A percentile compares a stretch with the other conserved stretches of the same genome.
Evolutionary conservation across 805 yeast species (phyloP).

Genomic region (Wickerhamiella kurtzmanii): DNA sequence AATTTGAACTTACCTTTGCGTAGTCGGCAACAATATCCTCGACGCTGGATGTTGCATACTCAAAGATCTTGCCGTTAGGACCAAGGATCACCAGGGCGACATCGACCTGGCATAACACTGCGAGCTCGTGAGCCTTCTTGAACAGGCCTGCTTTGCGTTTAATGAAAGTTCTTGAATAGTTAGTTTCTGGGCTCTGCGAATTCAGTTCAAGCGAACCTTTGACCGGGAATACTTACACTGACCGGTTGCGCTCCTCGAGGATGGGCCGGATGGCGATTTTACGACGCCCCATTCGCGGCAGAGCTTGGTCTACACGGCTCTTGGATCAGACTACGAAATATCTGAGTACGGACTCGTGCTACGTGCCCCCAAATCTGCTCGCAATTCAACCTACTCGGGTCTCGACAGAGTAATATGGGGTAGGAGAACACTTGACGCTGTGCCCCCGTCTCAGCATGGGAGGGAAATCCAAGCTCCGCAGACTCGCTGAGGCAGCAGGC

Average conservation of each 20-base stretch:
- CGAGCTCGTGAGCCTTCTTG: constrained; percentile 65
- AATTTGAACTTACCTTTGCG: constrained; percentile 4
- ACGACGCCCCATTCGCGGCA: constrained; percentile 76
- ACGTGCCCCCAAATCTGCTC: not conserved
- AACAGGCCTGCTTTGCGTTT: constrained; percentile 91
- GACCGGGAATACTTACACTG: constrained; percentile 23
- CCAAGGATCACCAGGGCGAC: constrained; percentile 82
- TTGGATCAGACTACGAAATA: not conserved
- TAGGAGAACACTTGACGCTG: no score
- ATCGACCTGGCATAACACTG: constrained; percentile 86
- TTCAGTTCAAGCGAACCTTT: not conserved
- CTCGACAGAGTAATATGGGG: not conserved
- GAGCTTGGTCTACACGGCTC: not conserved
- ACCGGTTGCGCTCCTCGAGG: constrained; percentile 67
- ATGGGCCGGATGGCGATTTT: constrained; percentile 89
- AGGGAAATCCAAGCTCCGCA: no score
- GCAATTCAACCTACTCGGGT: no score
- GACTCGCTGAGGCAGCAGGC: not conserved
- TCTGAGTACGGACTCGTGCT: not conserved
- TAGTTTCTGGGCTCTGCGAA: constrained; percentile 1
- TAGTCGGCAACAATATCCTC: constrained; percentile 35
- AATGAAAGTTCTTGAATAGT: constrained; percentile 47
- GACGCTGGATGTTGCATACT: constrained; percentile 57
- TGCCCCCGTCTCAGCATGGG: no score
- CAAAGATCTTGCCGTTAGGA: constrained; percentile 62